phyloP scores from a whole-genome alignment of 2,329 filamentous ascomycete genomes.

The Colletotrichum sansevieriae region DNA sequence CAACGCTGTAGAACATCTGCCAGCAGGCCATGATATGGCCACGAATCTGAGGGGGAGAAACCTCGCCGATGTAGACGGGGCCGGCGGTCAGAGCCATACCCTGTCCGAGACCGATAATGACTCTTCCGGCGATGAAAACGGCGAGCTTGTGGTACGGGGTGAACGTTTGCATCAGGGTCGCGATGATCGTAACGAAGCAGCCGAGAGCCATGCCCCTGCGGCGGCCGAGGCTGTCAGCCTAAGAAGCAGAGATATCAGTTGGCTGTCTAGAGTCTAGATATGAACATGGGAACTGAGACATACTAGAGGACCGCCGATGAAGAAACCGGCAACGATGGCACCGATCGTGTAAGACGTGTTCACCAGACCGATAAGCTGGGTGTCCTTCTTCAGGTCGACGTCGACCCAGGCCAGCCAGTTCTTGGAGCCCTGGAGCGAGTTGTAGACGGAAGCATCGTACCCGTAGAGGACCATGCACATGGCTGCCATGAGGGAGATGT shows the following conservation, averaged over 20 bases:
- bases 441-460: constrained; percentile 81
- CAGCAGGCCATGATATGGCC: constrained; percentile 77
- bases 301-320: constrained; percentile 73
- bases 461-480: constrained; percentile 82
- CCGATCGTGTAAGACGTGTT: constrained; percentile 80
- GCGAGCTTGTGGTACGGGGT: constrained; percentile 71
- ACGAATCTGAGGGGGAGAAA: constrained; percentile 50
- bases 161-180: constrained; percentile 78
- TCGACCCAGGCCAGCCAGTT: constrained; percentile 77
- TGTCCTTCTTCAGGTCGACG: constrained; percentile 57
- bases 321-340: constrained; percentile 78
- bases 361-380: constrained; percentile 62
- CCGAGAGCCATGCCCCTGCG: constrained; percentile 75
- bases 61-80: constrained; percentile 42
- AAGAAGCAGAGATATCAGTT: not conserved
- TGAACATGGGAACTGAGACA: constrained; percentile 24
- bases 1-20: constrained; percentile 75
- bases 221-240: constrained; percentile 71
- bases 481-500: constrained; percentile 75
- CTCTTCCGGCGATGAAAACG: constrained; percentile 76
- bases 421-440: constrained; percentile 76
- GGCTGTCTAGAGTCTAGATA: no score
- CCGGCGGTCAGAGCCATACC: constrained; percentile 64
- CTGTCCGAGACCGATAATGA: constrained; percentile 78
- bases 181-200: constrained; percentile 73